Evolutionary conservation across 1,284 basidiomycete species (phyloP).

Genomic region (Cryptococcus sp.): DNA sequence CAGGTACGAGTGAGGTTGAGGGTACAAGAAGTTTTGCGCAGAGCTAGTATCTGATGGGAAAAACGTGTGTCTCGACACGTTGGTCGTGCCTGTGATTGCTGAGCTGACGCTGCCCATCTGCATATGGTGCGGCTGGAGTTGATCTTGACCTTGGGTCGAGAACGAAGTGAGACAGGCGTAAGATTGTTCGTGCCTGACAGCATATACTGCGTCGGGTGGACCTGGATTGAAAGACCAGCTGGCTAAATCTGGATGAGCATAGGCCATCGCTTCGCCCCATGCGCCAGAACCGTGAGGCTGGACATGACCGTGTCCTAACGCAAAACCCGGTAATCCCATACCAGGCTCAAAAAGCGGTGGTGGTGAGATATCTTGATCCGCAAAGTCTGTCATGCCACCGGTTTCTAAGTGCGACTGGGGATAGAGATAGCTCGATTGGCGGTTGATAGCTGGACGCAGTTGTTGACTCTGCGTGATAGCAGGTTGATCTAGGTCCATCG

Average conservation of each 20-base stretch:
- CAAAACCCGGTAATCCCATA: not conserved
- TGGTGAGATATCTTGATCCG: no score
- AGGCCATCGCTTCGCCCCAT: slow-evolving; percentile 10
- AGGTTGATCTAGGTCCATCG: slow-evolving; percentile 9
- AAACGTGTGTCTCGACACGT: not conserved
- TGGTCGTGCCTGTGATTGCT: no score
- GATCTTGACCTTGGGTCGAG: no score
- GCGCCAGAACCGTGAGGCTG: not conserved
- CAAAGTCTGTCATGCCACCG: no score
- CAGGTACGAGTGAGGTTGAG: slow-evolving; percentile 12
- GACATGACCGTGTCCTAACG: slow-evolving; percentile 7
- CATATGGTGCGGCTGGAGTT: no score
- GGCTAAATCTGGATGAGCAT: slow-evolving; percentile 7
- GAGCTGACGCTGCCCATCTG: no score
- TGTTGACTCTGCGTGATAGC: not conserved
- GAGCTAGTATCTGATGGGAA: slow-evolving; percentile 1
- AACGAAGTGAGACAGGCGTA: no score
- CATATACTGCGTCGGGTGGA: no score
- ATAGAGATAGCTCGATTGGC: no score
- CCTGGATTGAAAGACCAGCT: not conserved
- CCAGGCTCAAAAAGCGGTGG: not conserved
- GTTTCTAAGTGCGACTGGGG: no score
- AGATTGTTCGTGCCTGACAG: no score
- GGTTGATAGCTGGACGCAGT: no score
- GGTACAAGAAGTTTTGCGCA: slow-evolving; percentile 10